phyloP scores from a whole-genome alignment of 208 protist genomes.

The Leishmania guyanensis region DNA sequence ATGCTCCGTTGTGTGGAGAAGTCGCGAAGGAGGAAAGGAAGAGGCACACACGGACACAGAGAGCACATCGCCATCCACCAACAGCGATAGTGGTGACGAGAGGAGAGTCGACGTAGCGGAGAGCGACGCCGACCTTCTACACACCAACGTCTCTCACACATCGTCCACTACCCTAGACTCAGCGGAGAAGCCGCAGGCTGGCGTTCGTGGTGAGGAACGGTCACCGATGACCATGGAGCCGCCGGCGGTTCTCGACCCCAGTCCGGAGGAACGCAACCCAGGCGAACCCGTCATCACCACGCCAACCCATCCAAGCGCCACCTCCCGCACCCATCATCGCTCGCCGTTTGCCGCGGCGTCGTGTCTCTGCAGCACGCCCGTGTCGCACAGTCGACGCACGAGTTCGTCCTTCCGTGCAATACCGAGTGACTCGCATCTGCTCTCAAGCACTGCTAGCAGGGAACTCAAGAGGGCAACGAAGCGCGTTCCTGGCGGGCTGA shows the following conservation, averaged over 20 bases:
- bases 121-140: slow-evolving; percentile 23
- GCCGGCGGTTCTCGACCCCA: slow-evolving; percentile 16
- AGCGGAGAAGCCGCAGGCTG: not conserved
- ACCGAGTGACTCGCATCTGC: slow-evolving; percentile 31
- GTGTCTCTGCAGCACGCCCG: not conserved
- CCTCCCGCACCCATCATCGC: slow-evolving; percentile 2
- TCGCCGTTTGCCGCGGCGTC: slow-evolving; percentile 8
- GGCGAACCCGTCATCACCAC: not conserved
- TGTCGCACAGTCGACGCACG: not conserved
- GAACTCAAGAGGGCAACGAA: slow-evolving; percentile 30
- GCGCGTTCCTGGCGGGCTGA: slow-evolving; percentile 40
- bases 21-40: not conserved
- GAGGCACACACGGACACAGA: not conserved
- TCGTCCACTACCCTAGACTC: not conserved
- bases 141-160: slow-evolving; percentile 16
- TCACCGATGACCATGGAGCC: not conserved
- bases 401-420: slow-evolving; percentile 12
- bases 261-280: slow-evolving; percentile 20
- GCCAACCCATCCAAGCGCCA: not conserved
- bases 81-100: not conserved
- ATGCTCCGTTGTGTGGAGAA: not conserved
- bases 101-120: not conserved
- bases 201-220: not conserved
- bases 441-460: slow-evolving; percentile 25
- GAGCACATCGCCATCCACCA: not conserved